A percentile compares a stretch with the other conserved stretches of the same genome.
phyloP scores from a whole-genome alignment of 2,329 filamentous ascomycete genomes.

The Pseudodiploospora longispora region DNA sequence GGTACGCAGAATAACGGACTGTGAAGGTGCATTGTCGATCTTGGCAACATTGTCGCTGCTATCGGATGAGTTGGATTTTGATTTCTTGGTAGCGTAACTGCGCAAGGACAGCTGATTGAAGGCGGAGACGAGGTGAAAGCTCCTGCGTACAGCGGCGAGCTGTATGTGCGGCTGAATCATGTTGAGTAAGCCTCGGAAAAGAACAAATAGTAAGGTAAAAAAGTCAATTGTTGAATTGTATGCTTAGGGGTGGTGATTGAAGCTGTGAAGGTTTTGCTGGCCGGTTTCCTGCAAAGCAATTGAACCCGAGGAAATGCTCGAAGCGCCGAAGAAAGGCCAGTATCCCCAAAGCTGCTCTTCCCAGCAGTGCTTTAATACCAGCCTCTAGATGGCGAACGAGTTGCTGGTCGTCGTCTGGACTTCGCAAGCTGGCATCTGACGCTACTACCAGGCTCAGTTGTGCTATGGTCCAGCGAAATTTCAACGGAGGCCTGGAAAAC shows the following conservation, averaged over 20 bases:
- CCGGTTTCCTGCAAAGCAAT: no score
- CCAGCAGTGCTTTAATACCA: no score
- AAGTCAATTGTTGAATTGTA: no score
- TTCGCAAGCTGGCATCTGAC: background rate
- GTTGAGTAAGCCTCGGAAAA: background rate
- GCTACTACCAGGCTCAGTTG: background rate
- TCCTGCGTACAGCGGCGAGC: conserved; percentile 20
- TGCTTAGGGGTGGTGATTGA: no score
- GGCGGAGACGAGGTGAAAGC: conserved; percentile 18
- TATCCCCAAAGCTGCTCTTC: no score
- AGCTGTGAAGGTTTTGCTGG: no score
- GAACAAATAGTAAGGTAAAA: no score
- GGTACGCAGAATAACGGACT: conserved; percentile 56
- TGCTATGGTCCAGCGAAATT: conserved; percentile 13
- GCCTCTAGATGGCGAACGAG: no score
- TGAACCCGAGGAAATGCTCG: no score
- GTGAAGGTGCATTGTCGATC: conserved; percentile 16
- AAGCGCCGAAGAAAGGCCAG: no score
- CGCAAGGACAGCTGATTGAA: conserved; percentile 19
- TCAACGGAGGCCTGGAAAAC: conserved; percentile 17
- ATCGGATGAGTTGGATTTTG: conserved; percentile 12
- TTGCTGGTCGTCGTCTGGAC: no score
- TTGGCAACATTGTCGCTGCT: conserved; percentile 14
- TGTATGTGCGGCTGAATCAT: conserved; percentile 26
- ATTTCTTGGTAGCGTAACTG: conserved; percentile 22